phyloP scores from a whole-genome alignment of 768 basidiomycete species.

The Tricholoma terreum region DNA sequence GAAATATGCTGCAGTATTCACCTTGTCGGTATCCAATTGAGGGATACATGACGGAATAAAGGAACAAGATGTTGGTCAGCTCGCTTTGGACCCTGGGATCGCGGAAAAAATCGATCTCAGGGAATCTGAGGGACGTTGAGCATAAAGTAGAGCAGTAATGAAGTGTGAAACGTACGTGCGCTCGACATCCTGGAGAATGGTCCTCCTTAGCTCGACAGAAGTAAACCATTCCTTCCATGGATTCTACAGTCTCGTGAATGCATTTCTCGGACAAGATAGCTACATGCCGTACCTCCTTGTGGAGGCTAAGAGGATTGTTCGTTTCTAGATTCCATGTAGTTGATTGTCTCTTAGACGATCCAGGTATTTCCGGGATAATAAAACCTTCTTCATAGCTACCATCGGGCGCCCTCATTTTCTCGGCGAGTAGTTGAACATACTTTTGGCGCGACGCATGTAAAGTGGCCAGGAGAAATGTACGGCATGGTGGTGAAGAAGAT shows the following conservation, averaged over 20 bases:
- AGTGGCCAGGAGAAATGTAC: slow-evolving; percentile 34
- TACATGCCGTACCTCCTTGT: slow-evolving; percentile 55
- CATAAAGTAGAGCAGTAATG: slow-evolving; percentile 1
- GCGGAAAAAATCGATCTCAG: slow-evolving; percentile 93
- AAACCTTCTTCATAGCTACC: slow-evolving; percentile 76
- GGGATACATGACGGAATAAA: slow-evolving; percentile 76
- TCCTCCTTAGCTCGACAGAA: slow-evolving; percentile 83
- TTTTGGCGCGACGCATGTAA: slow-evolving; percentile 50
- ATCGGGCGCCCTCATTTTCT: slow-evolving; percentile 82
- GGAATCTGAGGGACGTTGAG: slow-evolving; percentile 58
- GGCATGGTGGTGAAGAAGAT: slow-evolving; percentile 38
- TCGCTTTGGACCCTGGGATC: slow-evolving; percentile 68
- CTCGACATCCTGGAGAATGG: slow-evolving; percentile 92
- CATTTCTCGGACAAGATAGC: slow-evolving; percentile 1
- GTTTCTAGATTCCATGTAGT: slow-evolving; percentile 50
- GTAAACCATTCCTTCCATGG: slow-evolving; percentile 96
- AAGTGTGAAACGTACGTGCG: slow-evolving; percentile 65
- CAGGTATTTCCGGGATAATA: slow-evolving; percentile 47
- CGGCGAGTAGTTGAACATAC: slow-evolving; percentile 56
- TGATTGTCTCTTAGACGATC: slow-evolving; percentile 27
- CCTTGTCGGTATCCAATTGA: slow-evolving; percentile 90
- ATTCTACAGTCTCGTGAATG: slow-evolving; percentile 50
- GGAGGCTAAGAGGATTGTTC: slow-evolving; percentile 81
- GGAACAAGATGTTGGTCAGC: slow-evolving; percentile 83
- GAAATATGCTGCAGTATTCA: slow-evolving; percentile 11